These are phyloP conservation scores for Rubus parviflorus DNA, from an alignment of 306 rosid genomes.

Conservation along the genomic window DNA sequence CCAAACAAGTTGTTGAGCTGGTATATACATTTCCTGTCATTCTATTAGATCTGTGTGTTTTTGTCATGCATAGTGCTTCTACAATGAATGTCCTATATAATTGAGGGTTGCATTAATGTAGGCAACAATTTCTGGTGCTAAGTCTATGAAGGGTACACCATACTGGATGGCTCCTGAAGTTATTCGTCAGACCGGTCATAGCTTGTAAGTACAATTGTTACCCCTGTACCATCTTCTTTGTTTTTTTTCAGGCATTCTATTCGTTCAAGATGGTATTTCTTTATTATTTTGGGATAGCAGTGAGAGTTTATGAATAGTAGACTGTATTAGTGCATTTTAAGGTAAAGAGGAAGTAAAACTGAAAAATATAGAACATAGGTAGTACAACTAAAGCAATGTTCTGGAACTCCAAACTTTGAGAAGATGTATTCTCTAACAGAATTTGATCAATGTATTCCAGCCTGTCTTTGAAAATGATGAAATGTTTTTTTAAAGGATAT, in stretches of 20 bases:
- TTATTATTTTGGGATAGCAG: neutral
- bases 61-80: constrained; percentile 3
- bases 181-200: constrained; percentile 98
- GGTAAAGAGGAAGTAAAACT: neutral
- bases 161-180: constrained; percentile 99
- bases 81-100: constrained; percentile 22
- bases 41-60: constrained; percentile 12
- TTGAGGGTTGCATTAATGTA: constrained; percentile 39
- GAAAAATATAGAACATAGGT: neutral
- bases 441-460: neutral
- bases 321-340: neutral
- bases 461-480: neutral
- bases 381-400: neutral
- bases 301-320: neutral
- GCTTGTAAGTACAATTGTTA: constrained; percentile 71
- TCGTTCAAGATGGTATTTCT: neutral
- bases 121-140: constrained; percentile 98
- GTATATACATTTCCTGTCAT: constrained; percentile 41
- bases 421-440: neutral
- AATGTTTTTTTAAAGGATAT: neutral
- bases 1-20: constrained; percentile 98
- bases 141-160: constrained; percentile 99
- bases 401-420: neutral
- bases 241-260: constrained; percentile 10
- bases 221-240: constrained; percentile 21